Evolutionary conservation across 306 rosid genomes (phyloP), one percentile per base, ranked within the genome.

Genomic region (Begonia loranthoides): DNA sequence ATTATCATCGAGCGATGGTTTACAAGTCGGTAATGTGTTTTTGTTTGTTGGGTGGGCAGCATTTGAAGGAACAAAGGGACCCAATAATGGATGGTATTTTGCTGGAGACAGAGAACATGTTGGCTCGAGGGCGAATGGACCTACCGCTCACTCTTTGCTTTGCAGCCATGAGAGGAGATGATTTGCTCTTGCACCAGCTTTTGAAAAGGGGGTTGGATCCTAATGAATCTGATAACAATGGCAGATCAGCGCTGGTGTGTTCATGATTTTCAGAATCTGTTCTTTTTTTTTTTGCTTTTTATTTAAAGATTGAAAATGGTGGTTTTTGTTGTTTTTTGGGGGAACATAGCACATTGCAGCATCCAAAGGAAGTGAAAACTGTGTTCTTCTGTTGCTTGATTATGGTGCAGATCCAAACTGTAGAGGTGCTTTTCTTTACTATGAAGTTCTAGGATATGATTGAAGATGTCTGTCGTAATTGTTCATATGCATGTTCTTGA

Each of bases 1-100:
- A 19, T 19, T 19, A 19, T 41, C 13, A 9, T 41, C 48, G 57
- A 59, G 57, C 53, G 12, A n/a, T 24, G 33, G 28, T 34, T 16
- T 6, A 17, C 11, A 41, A 9, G 36, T 15, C 36, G 14, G 9
- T 15, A 16, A 17, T 8, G 36, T 46, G 12, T 52, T 19, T 17
- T 55, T 45, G 4, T 57, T 61, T 50, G 51, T 51, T 53, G 73
- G 49, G 17, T 70, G 15, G 15, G 49, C 80, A 92, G 99, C 86
- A 78, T 67, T 70, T 92, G 73, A 86, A 79, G 63, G 88, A 69
- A 19, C 49, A 63, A 1, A 67, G 74, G n/a, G 80, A 92, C 61
- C 94, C 96, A 64, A 57, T 78, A 1, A 86, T 92, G 99, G 79
- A 87, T 41, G 87, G 83, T 41, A 83, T 83, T 66, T 60, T 92